phyloP scores from a whole-genome alignment of 768 basidiomycete genomes.

The Saitozyma sp. region DNA sequence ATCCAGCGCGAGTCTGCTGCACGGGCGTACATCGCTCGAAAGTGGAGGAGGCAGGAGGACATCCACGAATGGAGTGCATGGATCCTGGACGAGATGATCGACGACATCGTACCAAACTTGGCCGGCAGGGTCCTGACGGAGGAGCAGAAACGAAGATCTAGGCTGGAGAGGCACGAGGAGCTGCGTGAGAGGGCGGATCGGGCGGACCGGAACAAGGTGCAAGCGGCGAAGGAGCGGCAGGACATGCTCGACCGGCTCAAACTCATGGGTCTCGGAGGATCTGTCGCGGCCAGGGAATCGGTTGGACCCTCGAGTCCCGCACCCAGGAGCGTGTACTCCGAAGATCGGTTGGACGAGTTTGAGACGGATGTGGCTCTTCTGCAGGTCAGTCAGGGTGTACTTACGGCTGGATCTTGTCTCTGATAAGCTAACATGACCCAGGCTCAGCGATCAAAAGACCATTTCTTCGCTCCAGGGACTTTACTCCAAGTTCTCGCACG shows the following conservation, averaged over 20 bases:
- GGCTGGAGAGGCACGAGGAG: conserved; percentile 14
- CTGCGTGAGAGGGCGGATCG: conserved; percentile 17
- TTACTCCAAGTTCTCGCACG: conserved; percentile 33
- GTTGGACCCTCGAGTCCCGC: neutral
- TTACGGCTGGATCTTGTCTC: too few relatives aligned
- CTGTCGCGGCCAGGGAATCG: conserved; percentile 1
- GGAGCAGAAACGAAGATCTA: conserved; percentile 27
- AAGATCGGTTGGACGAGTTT: conserved; percentile 20
- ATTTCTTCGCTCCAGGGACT: conserved; percentile 37
- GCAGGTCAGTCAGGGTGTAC: conserved; percentile 15
- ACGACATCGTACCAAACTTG: conserved; percentile 11
- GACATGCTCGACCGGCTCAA: conserved; percentile 21
- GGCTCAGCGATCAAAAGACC: conserved; percentile 32
- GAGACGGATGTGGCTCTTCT: conserved; percentile 33
- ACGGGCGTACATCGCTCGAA: conserved; percentile 13
- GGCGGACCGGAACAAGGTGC: conserved; percentile 15
- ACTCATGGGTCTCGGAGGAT: conserved; percentile 28
- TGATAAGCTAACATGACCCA: conserved; percentile 8
- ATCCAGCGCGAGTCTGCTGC: conserved; percentile 30
- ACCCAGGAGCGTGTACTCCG: conserved; percentile 3
- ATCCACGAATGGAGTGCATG: conserved; percentile 17
- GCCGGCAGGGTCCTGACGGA: conserved; percentile 11
- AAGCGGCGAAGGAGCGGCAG: neutral
- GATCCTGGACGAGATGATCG: conserved; percentile 17
- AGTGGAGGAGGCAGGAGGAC: conserved; percentile 12